Evolutionary conservation across 2,329 filamentous ascomycete genomes (phyloP).

Genomic region (Madurella fahalii): DNA sequence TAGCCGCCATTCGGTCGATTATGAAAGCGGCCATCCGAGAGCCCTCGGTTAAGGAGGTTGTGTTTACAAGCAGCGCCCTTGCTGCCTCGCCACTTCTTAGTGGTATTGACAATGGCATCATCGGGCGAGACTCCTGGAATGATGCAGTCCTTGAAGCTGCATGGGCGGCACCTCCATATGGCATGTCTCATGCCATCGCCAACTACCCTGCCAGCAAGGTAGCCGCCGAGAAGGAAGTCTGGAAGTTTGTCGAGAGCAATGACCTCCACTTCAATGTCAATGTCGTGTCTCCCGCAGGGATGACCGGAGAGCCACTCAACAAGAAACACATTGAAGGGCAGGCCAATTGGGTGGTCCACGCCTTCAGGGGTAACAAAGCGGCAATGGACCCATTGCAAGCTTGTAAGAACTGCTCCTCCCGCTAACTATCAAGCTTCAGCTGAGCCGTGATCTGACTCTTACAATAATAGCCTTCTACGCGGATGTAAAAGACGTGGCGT

Average conservation of each 20-base stretch:
- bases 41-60: conserved; percentile 34
- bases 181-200: conserved; percentile 6
- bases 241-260: conserved; percentile 28
- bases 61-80: conserved; percentile 28
- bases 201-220: conserved; percentile 33
- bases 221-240: conserved; percentile 30
- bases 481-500: conserved; percentile 27
- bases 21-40: conserved; percentile 39
- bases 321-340: conserved; percentile 20
- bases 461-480: conserved; percentile 17
- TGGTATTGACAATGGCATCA: conserved; percentile 5
- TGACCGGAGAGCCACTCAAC: conserved; percentile 21
- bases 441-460: not conserved
- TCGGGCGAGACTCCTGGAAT: conserved; percentile 31
- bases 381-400: conserved; percentile 4
- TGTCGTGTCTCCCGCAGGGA: conserved; percentile 14
- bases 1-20: conserved; percentile 35
- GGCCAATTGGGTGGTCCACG: conserved; percentile 4
- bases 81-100: conserved; percentile 13
- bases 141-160: conserved; percentile 29
- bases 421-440: not conserved
- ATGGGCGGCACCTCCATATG: conserved; percentile 30
- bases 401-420: conserved; percentile 1
- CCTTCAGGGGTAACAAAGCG: conserved; percentile 5
- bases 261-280: conserved; percentile 28